Conservation (phyloP, 768 basidiomycete genomes). For the Cyathus striatus region DNA sequence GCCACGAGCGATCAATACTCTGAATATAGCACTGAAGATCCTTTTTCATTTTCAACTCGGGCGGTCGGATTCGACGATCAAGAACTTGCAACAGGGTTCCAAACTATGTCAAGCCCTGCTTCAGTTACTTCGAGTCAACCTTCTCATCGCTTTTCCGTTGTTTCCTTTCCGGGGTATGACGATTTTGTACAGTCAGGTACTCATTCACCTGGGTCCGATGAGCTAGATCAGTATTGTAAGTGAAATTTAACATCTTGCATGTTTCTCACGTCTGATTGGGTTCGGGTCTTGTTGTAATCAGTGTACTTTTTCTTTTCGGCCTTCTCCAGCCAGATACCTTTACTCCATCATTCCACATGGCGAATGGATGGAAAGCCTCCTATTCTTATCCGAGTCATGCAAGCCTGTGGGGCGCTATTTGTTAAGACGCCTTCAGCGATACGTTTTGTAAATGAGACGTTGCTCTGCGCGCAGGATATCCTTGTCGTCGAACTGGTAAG, state of each 20-base stretch:
- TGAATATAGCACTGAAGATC: conserved; percentile 20
- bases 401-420: conserved; percentile 58
- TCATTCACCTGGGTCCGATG: conserved; percentile 32
- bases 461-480: conserved; percentile 38
- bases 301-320: conserved; percentile 52
- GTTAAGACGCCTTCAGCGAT: conserved; percentile 42
- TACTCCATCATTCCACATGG: conserved; percentile 54
- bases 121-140: background rate
- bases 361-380: conserved; percentile 40
- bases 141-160: conserved; percentile 6
- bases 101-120: conserved; percentile 1
- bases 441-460: conserved; percentile 41
- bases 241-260: conserved; percentile 8
- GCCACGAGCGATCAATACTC: conserved; percentile 27
- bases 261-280: background rate
- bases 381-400: conserved; percentile 50
- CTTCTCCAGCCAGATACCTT: conserved; percentile 48
- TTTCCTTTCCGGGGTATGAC: conserved; percentile 13
- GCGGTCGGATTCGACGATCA: conserved; percentile 11
- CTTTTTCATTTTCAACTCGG: conserved; percentile 11
- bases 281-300: conserved; percentile 13
- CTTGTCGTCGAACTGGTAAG: conserved; percentile 55
- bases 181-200: conserved; percentile 22
- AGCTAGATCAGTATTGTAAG: conserved; percentile 56
- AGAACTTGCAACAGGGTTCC: conserved; percentile 11